Evolutionary conservation across 2,329 filamentous ascomycete genomes (phyloP), one percentile per base, ranked within the genome.

Genomic region (Scedosporium apiospermum): DNA sequence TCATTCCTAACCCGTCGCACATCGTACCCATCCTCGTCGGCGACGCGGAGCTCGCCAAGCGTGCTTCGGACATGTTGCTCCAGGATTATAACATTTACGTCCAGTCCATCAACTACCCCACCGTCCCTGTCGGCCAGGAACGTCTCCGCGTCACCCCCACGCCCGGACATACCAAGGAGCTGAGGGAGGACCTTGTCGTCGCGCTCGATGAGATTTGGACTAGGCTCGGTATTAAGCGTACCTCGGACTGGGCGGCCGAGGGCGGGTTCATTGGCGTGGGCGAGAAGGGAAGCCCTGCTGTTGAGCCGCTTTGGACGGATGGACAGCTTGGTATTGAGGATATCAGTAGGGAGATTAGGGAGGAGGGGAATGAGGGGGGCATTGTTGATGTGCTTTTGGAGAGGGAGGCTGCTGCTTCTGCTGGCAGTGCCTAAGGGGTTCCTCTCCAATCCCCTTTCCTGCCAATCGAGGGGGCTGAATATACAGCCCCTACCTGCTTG

Each of bases 31-130:
- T 98, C 62, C 83, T 99, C 12, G 93, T 99, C 59, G 95, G 95
- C 64, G 95, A 96, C 71, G 95, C 95, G 57, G 93, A 95, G 76
- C 79, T 96, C 49, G 95, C 95, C 64, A 97, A 95, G 81, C 82
- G 88, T 69, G 95, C 95, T 6, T 96, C 91, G 26, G 95, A 99
- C 73, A 86, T 96, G 79, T 86, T 99, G 23, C 84, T 99, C 14
- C 87, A 89, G 68, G 89, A 96, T 68, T 90, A 96, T 79, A 85
- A 87, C 65, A 97, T 99, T 72, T 99, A 99, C 73, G 95, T 99
- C 27, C 95, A 99, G 78, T 92, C 91, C 62, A 98, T 99, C 83
- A 99, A 99, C 79, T 98, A 98, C 77, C 95, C 95, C 2, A 99
- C 95, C 60, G 95, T 99, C 2, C 95, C 95, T 2, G 91, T 96